A percentile compares a stretch with the other conserved stretches of the same genome.
Evolutionary conservation across 495 filamentous ascomycete genomes (phyloP).

Genomic region (Daldinia decipiens): DNA sequence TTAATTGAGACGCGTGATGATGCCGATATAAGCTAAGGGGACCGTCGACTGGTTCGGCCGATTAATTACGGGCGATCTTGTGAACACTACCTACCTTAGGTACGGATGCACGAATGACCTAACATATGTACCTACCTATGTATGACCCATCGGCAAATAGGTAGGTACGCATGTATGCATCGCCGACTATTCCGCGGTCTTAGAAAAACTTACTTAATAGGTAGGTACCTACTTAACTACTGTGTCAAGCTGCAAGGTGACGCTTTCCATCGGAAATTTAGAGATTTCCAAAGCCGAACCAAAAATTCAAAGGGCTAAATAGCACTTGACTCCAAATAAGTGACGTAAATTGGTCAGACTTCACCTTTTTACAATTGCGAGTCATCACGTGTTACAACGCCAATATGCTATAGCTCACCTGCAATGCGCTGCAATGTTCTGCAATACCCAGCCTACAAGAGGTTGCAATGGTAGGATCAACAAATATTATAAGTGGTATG

Average conservation of each 20-base stretch:
- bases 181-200: neutral
- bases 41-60: conserved; percentile 15
- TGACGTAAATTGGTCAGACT: conserved; percentile 18
- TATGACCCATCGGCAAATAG: neutral
- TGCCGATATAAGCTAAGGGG: neutral
- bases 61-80: conserved; percentile 40
- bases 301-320: conserved; percentile 2
- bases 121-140: too few relatives aligned
- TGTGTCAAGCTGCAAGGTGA: neutral
- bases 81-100: neutral
- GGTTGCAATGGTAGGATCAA: neutral
- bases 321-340: conserved; percentile 25
- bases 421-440: neutral
- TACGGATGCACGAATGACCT: neutral
- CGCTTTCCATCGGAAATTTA: conserved; percentile 32
- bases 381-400: conserved; percentile 1
- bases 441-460: neutral
- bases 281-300: conserved; percentile 19
- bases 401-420: neutral
- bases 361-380: neutral
- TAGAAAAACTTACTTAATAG: too few relatives aligned
- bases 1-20: conserved; percentile 10
- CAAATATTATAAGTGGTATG: neutral
- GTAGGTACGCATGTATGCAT: neutral
- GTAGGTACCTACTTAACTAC: neutral